Conservation (phyloP, 2,329 filamentous ascomycete genomes). For the Cladosporium sp. region DNA sequence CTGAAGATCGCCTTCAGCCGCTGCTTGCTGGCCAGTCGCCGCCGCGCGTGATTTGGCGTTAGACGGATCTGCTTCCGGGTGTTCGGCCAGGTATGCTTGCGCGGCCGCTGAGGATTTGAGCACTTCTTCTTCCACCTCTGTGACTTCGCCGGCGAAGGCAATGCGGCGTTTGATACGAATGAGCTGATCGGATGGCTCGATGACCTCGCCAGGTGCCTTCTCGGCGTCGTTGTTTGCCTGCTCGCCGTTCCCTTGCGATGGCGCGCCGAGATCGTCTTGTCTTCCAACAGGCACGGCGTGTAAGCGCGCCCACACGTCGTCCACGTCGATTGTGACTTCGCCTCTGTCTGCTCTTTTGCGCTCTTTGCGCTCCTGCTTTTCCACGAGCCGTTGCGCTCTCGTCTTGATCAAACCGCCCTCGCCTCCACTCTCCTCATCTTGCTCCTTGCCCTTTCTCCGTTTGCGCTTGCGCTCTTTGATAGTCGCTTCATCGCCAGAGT, state of each 20-base stretch:
- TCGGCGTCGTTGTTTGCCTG: neutral
- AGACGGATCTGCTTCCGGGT: conserved; percentile 32
- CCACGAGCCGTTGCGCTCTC: conserved; percentile 47
- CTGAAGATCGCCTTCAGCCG: conserved; percentile 27
- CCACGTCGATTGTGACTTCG: conserved; percentile 52
- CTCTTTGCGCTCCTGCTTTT: conserved; percentile 46
- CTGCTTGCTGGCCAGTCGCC: conserved; percentile 7
- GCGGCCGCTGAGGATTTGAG: conserved; percentile 53
- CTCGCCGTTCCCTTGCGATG: conserved; percentile 11
- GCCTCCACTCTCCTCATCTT: conserved; percentile 39
- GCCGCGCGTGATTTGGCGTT: conserved; percentile 22
- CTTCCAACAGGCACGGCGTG: conserved; percentile 34
- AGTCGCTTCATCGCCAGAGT: conserved; percentile 56
- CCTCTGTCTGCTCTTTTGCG: conserved; percentile 40
- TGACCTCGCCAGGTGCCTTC: neutral
- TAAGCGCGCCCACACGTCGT: conserved; percentile 52
- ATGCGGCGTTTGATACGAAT: conserved; percentile 56
- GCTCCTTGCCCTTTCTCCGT: conserved; percentile 35
- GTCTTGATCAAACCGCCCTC: conserved; percentile 51
- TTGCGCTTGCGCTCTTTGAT: conserved; percentile 44
- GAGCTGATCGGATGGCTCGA: conserved; percentile 36
- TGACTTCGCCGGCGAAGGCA: conserved; percentile 53
- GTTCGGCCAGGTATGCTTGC: conserved; percentile 45
- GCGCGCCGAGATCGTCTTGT: neutral
- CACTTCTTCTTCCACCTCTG: conserved; percentile 51